These are phyloP conservation scores for Volvox africanus DNA, from an alignment of 139 green algal species.

Conservation along the genomic window DNA sequence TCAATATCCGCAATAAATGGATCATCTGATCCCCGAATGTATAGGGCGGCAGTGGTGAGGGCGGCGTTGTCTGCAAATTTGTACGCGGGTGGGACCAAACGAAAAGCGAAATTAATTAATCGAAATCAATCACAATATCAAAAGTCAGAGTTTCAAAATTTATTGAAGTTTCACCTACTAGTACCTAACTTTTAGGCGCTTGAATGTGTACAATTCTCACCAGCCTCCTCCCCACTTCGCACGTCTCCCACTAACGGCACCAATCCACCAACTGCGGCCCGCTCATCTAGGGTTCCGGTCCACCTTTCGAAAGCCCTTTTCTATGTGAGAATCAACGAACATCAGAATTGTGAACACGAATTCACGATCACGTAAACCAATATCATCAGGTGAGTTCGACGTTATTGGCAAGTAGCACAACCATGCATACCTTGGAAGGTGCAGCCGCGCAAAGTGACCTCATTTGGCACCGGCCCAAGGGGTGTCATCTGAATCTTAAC, in stretches of 20 bases:
- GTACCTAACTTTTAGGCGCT: too few relatives aligned
- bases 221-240: too few relatives aligned
- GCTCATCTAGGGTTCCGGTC: too few relatives aligned
- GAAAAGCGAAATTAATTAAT: too few relatives aligned
- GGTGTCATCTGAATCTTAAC: constrained; percentile 35
- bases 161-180: too few relatives aligned
- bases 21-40: neutral
- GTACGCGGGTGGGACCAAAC: too few relatives aligned
- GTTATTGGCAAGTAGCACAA: neutral
- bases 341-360: neutral
- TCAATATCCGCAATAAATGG: neutral
- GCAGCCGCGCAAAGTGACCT: neutral
- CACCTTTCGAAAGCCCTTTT: neutral
- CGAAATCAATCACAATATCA: too few relatives aligned
- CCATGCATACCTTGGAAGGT: neutral
- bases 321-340: neutral
- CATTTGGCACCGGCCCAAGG: neutral
- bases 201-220: too few relatives aligned
- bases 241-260: too few relatives aligned
- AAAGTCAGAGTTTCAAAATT: too few relatives aligned
- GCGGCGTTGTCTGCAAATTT: constrained; percentile 1
- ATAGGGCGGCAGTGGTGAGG: neutral
- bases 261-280: too few relatives aligned
- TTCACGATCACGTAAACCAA: neutral
- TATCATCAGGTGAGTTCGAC: neutral